Evolutionary conservation across 257 asterid genomes (phyloP).

Genomic region (Lycium barbarum): DNA sequence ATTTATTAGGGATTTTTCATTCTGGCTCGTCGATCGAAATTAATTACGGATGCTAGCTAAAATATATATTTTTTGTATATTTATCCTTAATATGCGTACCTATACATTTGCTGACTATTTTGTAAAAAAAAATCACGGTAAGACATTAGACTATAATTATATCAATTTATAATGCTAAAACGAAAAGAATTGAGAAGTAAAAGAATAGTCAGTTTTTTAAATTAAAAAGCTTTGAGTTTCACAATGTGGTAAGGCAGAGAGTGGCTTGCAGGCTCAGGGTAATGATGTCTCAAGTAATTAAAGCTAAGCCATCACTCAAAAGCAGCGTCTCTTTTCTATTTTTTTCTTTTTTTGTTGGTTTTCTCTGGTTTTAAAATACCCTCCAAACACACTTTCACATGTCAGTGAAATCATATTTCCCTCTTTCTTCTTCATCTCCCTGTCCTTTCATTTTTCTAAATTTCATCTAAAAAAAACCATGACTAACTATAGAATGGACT

Average conservation of each 20-base stretch:
- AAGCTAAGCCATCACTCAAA: slow-evolving; percentile 10
- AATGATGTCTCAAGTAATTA: not conserved
- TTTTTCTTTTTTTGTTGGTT: not conserved
- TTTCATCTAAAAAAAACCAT: slow-evolving; percentile 5
- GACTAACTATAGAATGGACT: slow-evolving; percentile 50
- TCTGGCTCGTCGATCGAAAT: too few relatives aligned
- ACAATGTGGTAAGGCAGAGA: not conserved
- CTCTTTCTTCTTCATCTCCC: not conserved
- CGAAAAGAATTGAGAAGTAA: not conserved
- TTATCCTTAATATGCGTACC: too few relatives aligned
- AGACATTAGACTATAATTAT: too few relatives aligned
- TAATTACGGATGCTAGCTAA: too few relatives aligned
- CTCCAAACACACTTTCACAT: slow-evolving; percentile 8
- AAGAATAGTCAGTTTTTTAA: not conserved
- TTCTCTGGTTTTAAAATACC: slow-evolving; percentile 42
- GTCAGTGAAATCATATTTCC: slow-evolving; percentile 24
- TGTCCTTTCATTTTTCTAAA: not conserved
- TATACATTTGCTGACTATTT: too few relatives aligned
- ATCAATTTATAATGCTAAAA: too few relatives aligned
- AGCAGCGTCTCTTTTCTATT: slow-evolving; percentile 21
- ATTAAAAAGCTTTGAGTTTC: not conserved
- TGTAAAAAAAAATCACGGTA: too few relatives aligned
- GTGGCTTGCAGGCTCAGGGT: not conserved
- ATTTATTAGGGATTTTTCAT: too few relatives aligned
- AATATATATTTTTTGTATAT: too few relatives aligned